A percentile compares a stretch with the other conserved stretches of the same genome.
phyloP scores from a whole-genome alignment of 495 filamentous ascomycete genomes.

The Aspergillus wentii region DNA sequence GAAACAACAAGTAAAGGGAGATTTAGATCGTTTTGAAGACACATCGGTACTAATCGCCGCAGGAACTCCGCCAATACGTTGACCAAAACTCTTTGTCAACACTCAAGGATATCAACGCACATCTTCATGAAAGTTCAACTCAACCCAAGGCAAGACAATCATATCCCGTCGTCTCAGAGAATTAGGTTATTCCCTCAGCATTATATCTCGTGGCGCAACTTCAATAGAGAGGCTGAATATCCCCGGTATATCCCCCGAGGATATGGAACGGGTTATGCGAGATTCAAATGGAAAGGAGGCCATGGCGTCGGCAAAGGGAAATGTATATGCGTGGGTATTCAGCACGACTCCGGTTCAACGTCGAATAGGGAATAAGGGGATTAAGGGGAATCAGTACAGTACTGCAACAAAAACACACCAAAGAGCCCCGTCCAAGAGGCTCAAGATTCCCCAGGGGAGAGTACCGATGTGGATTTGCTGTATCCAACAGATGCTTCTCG shows the following conservation, averaged over 20 bases:
- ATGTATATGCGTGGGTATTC: conserved; percentile 2
- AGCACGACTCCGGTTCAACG: background rate
- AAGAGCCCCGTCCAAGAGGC: no score
- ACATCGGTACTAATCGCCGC: background rate
- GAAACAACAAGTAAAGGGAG: background rate
- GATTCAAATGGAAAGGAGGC: background rate
- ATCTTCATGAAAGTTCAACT: background rate
- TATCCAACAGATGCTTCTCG: no score
- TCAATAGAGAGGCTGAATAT: conserved; percentile 1
- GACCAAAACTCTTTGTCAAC: background rate
- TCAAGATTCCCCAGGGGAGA: no score
- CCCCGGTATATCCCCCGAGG: background rate
- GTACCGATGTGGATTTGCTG: no score
- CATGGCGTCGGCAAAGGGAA: background rate
- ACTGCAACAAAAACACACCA: no score
- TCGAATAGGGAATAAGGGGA: background rate
- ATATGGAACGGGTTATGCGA: background rate
- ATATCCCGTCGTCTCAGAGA: conserved; percentile 1
- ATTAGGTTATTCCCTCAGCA: conserved; percentile 1
- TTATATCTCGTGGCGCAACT: background rate
- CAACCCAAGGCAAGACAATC: background rate
- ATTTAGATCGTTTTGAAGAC: background rate
- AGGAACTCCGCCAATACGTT: conserved; percentile 5
- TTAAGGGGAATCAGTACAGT: background rate
- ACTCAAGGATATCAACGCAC: background rate